These are phyloP conservation scores for Aspergillus spinulosporus DNA, from an alignment of 2,329 filamentous ascomycete species.

Conservation along the genomic window DNA sequence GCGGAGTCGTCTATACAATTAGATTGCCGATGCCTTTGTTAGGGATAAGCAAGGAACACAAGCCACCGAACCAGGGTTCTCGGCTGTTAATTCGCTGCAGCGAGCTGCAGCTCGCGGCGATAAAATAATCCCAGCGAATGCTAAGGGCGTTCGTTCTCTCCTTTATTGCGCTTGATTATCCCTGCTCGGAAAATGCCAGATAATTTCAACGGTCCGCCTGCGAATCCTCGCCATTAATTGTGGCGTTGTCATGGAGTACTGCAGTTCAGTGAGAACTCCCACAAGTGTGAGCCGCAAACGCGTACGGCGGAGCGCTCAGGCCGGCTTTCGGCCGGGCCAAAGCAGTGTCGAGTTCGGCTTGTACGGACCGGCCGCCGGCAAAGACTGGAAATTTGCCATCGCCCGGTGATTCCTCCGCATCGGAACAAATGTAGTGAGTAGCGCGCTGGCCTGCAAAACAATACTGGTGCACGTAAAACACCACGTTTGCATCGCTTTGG, in stretches of 20 bases:
- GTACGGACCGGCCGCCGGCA: constrained; percentile 27
- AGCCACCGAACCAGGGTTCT: not conserved
- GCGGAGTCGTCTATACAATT: not conserved
- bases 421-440: constrained; percentile 20
- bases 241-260: constrained; percentile 18
- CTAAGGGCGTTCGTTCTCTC: not conserved
- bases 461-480: constrained; percentile 6
- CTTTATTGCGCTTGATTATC: constrained; percentile 8
- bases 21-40: no score
- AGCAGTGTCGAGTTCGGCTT: constrained; percentile 20
- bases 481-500: not conserved
- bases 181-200: constrained; percentile 9
- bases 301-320: constrained; percentile 22
- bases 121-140: not conserved
- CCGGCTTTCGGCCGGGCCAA: constrained; percentile 16
- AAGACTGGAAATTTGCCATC: constrained; percentile 27
- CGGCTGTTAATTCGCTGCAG: no score
- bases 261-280: constrained; percentile 20
- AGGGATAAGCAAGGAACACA: not conserved
- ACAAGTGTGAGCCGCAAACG: constrained; percentile 17
- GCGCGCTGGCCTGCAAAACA: constrained; percentile 23
- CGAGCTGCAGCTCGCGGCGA: not conserved
- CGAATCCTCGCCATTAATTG: constrained; percentile 17
- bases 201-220: constrained; percentile 21
- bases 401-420: constrained; percentile 19